Base-by-base conservation (phyloP, 1,139 yeast genomes). In the Meyerozyma guilliermondii region DNA sequence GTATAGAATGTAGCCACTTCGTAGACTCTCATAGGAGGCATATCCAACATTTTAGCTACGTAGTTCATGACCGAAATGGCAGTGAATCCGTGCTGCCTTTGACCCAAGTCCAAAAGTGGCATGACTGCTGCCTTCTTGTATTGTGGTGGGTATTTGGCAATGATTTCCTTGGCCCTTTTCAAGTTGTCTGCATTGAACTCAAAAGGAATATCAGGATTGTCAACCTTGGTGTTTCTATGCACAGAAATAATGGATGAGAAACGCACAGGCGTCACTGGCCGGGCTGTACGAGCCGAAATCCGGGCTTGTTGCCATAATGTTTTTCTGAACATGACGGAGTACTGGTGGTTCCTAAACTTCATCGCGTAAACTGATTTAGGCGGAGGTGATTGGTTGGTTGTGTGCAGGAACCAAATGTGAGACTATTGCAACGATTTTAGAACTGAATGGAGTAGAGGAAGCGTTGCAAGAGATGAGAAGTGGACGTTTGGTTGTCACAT, bases 21-120 rank as follows among this genome's bases (percentile, higher is more conserved):
- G 64, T 87, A 87, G 27, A 87, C 96, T 70, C 96, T 80, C 96
- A 87, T 87, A 50, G 95, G 95, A 27, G 96, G 96, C 83, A 87
- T 84, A 58, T 87, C 92, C 58, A 87, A 76, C 58, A 84, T 60
- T 65, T 83, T 80, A 47, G 95, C 96, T 37, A 87, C 95, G 61
- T 91, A 89, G 69, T 91, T 88, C 92, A 92, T 87, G 49, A 89
- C 96, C 23, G 91, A 76, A 52, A 88, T 86, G 39, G 95, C 85
- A 39, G 95, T 85, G 71, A 83, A 87, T 0, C 96, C 96, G 46
- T 75, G 73, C 66, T 87, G 96, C 59, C 95, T 86, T 67, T 87
- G 96, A 38, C 95, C 96, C 54, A 87, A 71, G 59, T 87, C 95
- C 52, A 87, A 75, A 47, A 87, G 73, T 16, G 95, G 95, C 95